Base-by-base conservation (phyloP, 2,329 filamentous ascomycete species). In the Aspergillus latus region DNA sequence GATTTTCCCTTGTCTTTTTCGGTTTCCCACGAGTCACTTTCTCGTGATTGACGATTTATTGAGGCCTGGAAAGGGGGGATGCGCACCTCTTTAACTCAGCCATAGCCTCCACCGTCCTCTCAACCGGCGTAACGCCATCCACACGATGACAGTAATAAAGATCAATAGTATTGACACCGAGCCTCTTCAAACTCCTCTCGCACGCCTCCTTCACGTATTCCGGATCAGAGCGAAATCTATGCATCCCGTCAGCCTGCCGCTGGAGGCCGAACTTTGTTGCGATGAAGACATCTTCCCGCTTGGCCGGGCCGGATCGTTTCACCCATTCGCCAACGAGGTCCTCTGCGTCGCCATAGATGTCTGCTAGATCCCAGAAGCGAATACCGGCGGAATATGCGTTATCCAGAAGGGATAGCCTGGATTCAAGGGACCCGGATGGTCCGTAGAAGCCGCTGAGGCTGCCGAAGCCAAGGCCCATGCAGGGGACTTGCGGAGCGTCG, bases 131-230 rank as follows among this genome's bases (percentile, higher is more conserved):
- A 49, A 73, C 70, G 1, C 61, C 62, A 59, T 80, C 76, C 8
- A 78, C 70, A 1, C 76, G 74, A 58, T 79, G 76, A 26, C 72
- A 72, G 59, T 79, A 78, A 58, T 77, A 77, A 2, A 79, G 63
- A 56, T 78, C 76, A 52, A 78, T 75, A 7, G 63, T 64, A 10
- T 74, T 65, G 5, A 73, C 62, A 0, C 72, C 71, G 3, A 79
- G 64, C 40, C 69, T 64, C 53, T 72, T 52, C 5, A 77, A 59
- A 54, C 71, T 75, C 42, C 54, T 65, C 5, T 68, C 64, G 54
- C 74, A 76, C 1, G 74, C 71, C 43, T 64, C 49, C 32, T 67
- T 65, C 34, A 73, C 66, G 50, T 74, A 75, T 39, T 71, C 74
- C 3, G 67, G 68, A 52, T 75, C 72, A 10, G 73, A 73, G 13